Evolutionary conservation across 2,329 filamentous ascomycete species (phyloP).

Genomic region (Chalaropsis ovoidea): DNA sequence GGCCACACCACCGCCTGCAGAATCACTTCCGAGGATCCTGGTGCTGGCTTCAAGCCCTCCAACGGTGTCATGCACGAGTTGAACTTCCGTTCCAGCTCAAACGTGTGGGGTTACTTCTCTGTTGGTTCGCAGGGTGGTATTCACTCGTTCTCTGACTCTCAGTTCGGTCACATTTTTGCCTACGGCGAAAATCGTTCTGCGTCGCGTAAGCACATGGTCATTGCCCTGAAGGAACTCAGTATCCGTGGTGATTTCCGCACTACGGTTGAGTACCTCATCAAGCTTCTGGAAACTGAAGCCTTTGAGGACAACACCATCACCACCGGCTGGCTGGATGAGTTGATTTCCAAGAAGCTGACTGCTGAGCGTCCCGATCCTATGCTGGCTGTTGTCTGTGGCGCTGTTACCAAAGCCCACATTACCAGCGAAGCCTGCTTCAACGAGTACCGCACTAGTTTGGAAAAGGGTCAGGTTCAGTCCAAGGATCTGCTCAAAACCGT

Average conservation of each 20-base stretch:
- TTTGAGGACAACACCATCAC: constrained; percentile 99
- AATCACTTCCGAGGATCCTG: constrained; percentile 97
- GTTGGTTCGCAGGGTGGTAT: constrained; percentile 94
- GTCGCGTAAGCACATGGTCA: constrained; percentile 97
- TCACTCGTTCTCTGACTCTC: constrained; percentile 97
- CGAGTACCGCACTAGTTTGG: constrained; percentile 78
- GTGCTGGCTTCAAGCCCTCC: constrained; percentile 98
- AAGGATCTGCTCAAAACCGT: constrained; percentile 97
- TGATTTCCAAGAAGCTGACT: constrained; percentile 95
- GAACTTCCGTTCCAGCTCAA: constrained; percentile 97
- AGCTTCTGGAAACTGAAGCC: constrained; percentile 92
- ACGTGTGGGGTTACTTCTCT: constrained; percentile 99
- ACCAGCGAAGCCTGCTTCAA: constrained; percentile 81
- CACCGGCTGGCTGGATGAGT: constrained; percentile 95
- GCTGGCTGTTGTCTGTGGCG: constrained; percentile 89
- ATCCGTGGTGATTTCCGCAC: constrained; percentile 99
- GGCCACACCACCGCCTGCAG: constrained; percentile 96
- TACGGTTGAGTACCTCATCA: constrained; percentile 97
- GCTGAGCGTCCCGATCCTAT: constrained; percentile 90
- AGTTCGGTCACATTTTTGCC: constrained; percentile 98
- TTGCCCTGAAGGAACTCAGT: constrained; percentile 94
- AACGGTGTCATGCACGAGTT: constrained; percentile 98
- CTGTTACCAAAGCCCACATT: constrained; percentile 86
- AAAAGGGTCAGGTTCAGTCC: constrained; percentile 93
- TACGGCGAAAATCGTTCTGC: constrained; percentile 96